Evolutionary conservation across 1,139 yeast species (phyloP).

Genomic region (Pichia terricola): DNA sequence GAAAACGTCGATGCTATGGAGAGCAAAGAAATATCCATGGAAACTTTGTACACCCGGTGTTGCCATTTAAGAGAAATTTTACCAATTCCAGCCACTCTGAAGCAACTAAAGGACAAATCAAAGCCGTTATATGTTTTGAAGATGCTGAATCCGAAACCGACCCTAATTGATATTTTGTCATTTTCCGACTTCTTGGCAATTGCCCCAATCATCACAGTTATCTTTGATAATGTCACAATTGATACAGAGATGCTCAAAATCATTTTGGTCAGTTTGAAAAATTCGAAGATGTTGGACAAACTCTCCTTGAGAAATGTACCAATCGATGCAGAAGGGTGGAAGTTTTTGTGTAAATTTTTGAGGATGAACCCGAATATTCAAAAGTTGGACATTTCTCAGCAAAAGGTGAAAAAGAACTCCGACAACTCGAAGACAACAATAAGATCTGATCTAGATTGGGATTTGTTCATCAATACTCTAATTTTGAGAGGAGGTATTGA

Average conservation of each 20-base stretch:
- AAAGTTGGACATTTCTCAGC: constrained; percentile 75
- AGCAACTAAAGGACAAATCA: constrained; percentile 68
- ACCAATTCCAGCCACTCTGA: constrained; percentile 77
- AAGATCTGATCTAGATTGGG: constrained; percentile 73
- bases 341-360: constrained; percentile 60
- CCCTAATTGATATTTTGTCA: constrained; percentile 78
- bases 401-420: constrained; percentile 27
- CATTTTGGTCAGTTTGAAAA: constrained; percentile 51
- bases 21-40: constrained; percentile 38
- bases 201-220: constrained; percentile 68
- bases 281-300: constrained; percentile 54
- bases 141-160: constrained; percentile 82
- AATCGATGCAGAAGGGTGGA: constrained; percentile 67
- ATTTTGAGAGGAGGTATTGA: constrained; percentile 62
- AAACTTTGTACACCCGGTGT: constrained; percentile 66
- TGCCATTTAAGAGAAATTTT: constrained; percentile 87
- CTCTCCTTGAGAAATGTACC: constrained; percentile 72
- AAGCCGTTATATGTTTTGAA: constrained; percentile 71
- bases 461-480: constrained; percentile 51
- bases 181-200: constrained; percentile 82
- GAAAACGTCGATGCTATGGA: constrained; percentile 7
- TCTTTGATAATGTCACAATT: constrained; percentile 76
- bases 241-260: constrained; percentile 73
- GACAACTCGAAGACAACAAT: constrained; percentile 36
- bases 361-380: constrained; percentile 46